These are phyloP conservation scores for Paramecium primaurelia DNA, from an alignment of 73 alveolate species.

Conservation along the genomic window DNA sequence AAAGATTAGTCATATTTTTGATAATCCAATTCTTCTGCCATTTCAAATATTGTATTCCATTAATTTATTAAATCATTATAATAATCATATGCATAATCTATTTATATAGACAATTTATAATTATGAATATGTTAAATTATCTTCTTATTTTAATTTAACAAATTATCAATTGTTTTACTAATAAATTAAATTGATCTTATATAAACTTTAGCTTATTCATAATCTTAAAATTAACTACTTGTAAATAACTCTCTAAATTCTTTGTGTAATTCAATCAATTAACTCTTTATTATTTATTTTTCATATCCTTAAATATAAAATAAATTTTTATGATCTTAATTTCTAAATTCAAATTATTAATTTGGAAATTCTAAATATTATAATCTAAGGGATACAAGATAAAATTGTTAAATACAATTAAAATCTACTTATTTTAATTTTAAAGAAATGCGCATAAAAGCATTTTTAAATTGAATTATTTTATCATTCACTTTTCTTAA, in stretches of 20 bases:
- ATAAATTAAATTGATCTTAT: neutral
- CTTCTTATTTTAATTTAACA: neutral
- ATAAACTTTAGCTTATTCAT: neutral
- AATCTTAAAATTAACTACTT: neutral
- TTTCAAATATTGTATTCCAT: neutral
- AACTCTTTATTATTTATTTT: neutral
- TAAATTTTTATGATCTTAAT: neutral
- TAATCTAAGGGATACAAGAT: neutral
- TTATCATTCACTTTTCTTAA: slow-evolving; percentile 1
- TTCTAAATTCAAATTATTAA: neutral
- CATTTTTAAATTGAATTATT: neutral
- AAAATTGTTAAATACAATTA: neutral
- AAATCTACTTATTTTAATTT: neutral
- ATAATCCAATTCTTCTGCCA: neutral
- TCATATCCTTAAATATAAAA: neutral
- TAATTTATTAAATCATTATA: neutral
- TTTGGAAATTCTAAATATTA: neutral
- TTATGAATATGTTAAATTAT: neutral
- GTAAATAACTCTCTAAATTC: neutral
- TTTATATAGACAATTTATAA: neutral
- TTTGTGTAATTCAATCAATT: neutral
- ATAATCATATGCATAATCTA: neutral
- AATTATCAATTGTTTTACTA: neutral
- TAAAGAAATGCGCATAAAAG: neutral
- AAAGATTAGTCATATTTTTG: neutral